These are phyloP conservation scores for Rubia tinctorum DNA, from an alignment of 305 asterid species.

Conservation along the genomic window DNA sequence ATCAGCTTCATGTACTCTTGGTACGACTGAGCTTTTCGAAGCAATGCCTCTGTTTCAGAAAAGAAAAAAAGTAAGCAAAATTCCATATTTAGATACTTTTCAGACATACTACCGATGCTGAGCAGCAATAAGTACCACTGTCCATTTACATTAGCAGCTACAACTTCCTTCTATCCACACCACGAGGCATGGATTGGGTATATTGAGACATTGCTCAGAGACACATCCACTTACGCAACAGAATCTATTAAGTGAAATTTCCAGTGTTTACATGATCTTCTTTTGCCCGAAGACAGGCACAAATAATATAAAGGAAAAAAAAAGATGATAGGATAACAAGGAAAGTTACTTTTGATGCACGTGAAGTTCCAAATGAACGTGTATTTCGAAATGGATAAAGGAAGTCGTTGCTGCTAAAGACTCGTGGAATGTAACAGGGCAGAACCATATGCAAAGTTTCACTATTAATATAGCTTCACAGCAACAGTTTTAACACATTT, in stretches of 20 bases:
- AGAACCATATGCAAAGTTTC: neutral
- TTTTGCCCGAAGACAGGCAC: neutral
- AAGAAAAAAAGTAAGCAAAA: neutral
- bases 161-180: too few relatives aligned
- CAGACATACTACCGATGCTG: neutral
- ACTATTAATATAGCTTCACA: neutral
- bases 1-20: constrained; percentile 74
- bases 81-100: neutral
- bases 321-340: neutral
- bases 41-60: constrained; percentile 42
- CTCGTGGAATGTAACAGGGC: neutral
- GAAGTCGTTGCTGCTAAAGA: neutral
- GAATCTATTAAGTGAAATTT: too few relatives aligned
- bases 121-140: neutral
- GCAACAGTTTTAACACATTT: neutral
- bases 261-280: neutral
- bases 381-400: neutral
- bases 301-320: neutral
- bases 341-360: neutral
- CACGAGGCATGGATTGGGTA: neutral
- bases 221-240: too few relatives aligned
- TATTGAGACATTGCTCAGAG: neutral
- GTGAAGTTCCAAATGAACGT: neutral
- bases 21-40: constrained; percentile 53
- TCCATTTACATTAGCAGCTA: too few relatives aligned